Base-by-base conservation (phyloP, 2,329 filamentous ascomycete species). In the Colletotrichum sp. region DNA sequence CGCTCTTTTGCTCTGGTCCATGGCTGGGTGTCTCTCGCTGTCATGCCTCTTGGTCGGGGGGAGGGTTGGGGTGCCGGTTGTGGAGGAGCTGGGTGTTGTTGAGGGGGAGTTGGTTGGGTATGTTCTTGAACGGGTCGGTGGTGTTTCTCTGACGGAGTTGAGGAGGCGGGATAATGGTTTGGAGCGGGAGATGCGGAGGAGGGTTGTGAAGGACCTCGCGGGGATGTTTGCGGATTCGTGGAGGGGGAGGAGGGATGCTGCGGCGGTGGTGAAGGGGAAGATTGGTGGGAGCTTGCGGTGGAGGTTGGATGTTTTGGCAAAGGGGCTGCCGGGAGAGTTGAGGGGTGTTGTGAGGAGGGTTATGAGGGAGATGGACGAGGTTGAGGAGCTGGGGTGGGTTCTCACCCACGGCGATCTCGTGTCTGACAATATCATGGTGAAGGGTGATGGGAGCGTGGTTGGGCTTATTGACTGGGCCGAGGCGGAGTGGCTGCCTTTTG, bases 391-490 rank as follows among this genome's bases (percentile, higher is more conserved):
- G 6, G 90, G 91, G 0, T 89, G 91, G 83, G 87, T 89, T 6
- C 80, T 93, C 13, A 92, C 88, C 8, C 92, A 93, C 70, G 92
- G 92, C 0, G 92, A 94, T 78, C 82, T 93, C 7, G 83, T 91
- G 1, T 85, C 90, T 0, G 85, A 85, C 3, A 93, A 93, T 75
- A 86, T 93, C 58, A 86, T 93, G 79, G 84, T 92, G 0, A 83
- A 56, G 15, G n/a, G 13, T 12, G 26, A 52, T 8, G 52, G 71
- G 32, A 43, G 66, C 2, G 28, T 93, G 9, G 84, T 79, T 0
- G 92, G 91, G 2, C 74, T 93, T 1, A 85, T 94, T 0, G 92
- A 94, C 79, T 94, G 92, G 92, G 90, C 90, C 0, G 92, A 94
- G 79, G 91, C 89, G 0, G 91, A 93, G 79, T 87, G 84, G 75